Conservation (phyloP, 306 rosid genomes). For the Rosa chinensis region DNA sequence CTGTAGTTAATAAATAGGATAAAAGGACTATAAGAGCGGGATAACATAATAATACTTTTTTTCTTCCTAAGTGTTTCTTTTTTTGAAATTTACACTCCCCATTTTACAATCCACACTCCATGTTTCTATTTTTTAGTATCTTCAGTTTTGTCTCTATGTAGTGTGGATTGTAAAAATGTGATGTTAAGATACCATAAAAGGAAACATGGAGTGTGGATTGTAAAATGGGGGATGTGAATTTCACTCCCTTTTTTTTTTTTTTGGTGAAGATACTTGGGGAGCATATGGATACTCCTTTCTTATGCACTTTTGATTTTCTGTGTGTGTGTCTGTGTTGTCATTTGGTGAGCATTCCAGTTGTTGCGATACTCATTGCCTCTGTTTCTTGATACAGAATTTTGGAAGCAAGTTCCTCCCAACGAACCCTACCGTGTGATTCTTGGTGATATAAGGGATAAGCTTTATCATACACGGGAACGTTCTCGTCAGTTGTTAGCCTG, state of each 20-base stretch:
- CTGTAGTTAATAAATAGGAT: background rate
- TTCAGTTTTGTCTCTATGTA: too few species aligned
- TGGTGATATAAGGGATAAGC: conserved; percentile 93
- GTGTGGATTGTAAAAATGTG: too few species aligned
- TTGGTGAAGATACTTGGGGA: background rate
- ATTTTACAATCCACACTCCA: too few species aligned
- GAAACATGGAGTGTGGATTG: too few species aligned
- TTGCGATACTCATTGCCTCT: conserved; percentile 20
- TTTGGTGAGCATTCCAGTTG: background rate
- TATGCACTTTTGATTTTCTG: too few species aligned
- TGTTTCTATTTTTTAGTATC: too few species aligned
- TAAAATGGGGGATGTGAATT: too few species aligned
- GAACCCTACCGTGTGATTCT: conserved; percentile 96
- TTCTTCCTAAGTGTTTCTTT: background rate
- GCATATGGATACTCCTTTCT: background rate
- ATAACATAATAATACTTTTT: background rate
- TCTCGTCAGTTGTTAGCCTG: conserved; percentile 79
- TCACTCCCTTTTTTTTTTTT: too few species aligned
- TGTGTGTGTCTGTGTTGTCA: background rate
- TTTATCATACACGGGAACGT: conserved; percentile 92
- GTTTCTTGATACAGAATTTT: conserved; percentile 59
- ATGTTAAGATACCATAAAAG: too few species aligned
- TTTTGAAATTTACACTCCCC: background rate
- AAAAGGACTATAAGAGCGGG: background rate
- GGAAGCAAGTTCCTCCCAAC: conserved; percentile 83